Conservation (phyloP, 441 rosid genomes). For the Dalechampia spathulata region DNA sequence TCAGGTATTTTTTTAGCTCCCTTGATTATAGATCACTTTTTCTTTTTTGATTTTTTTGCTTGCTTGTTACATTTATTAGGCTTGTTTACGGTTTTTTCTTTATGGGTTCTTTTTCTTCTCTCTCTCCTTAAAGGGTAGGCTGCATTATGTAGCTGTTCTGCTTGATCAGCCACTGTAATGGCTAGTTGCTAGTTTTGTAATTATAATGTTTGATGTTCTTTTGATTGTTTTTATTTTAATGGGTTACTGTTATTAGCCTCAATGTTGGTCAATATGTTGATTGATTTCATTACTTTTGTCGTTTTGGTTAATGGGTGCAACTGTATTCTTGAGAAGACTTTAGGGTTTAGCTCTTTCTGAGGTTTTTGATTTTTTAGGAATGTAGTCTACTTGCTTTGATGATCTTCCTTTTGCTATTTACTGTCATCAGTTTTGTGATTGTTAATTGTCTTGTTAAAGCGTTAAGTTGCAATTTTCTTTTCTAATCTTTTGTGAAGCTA, state of each 20-base stretch:
- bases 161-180: conserved; percentile 16
- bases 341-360: conserved; percentile 22
- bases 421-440: conserved; percentile 3
- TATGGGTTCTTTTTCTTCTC: not conserved
- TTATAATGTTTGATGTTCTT: not conserved
- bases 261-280: conserved; percentile 12
- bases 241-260: conserved; percentile 1
- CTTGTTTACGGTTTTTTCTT: not conserved
- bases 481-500: not conserved
- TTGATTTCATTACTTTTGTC: conserved; percentile 9
- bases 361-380: conserved; percentile 17
- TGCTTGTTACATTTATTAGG: not conserved
- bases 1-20: too few relatives aligned
- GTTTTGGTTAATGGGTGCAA: conserved; percentile 16
- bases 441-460: not conserved
- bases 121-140: too few relatives aligned
- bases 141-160: not conserved
- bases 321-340: conserved; percentile 1
- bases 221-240: not conserved
- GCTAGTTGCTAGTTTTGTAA: conserved; percentile 6
- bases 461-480: not conserved
- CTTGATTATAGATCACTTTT: too few relatives aligned
- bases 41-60: too few relatives aligned
- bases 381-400: conserved; percentile 12
- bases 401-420: conserved; percentile 8